A percentile compares a stretch with the other conserved stretches of the same genome.
Evolutionary conservation across 2,329 filamentous ascomycete genomes (phyloP).

Genomic region (Cytospora leucostoma): DNA sequence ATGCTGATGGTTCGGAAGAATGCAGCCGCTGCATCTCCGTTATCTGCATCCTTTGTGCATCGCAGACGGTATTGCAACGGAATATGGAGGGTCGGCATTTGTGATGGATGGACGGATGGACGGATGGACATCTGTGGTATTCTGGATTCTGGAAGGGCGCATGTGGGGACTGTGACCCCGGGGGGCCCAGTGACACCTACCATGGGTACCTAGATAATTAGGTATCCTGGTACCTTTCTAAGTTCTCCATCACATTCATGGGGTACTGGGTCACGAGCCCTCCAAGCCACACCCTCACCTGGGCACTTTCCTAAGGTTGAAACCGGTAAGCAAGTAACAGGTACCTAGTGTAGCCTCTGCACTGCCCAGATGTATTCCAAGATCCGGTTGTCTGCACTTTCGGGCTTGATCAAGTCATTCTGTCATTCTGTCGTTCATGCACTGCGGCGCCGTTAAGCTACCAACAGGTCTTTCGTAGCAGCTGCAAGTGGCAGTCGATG

Average conservation of each 20-base stretch:
- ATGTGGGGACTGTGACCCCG: not conserved
- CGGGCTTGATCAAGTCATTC: too few relatives aligned
- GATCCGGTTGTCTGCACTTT: too few relatives aligned
- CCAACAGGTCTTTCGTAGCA: not conserved
- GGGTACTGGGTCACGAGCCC: not conserved
- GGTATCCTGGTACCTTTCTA: not conserved
- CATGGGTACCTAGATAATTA: not conserved
- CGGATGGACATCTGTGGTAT: not conserved
- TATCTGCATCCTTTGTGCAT: conserved; percentile 3
- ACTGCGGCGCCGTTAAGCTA: not conserved
- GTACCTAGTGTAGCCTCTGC: not conserved
- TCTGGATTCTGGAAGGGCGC: conserved; percentile 3
- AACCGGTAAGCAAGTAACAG: too few relatives aligned
- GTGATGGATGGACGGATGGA: not conserved
- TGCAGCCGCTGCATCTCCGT: conserved; percentile 6
- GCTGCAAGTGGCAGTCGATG: not conserved
- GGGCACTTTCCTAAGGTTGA: not conserved
- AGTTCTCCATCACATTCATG: not conserved
- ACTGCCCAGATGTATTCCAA: not conserved
- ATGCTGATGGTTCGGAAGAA: not conserved
- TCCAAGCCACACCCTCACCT: not conserved
- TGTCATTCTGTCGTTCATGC: not conserved
- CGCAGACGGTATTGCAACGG: not conserved
- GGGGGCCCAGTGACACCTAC: too few relatives aligned
- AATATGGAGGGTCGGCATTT: not conserved